A percentile compares a stretch with the other conserved stretches of the same genome.
Conservation (phyloP, 441 rosid species). For the Jatropha podagrica region DNA sequence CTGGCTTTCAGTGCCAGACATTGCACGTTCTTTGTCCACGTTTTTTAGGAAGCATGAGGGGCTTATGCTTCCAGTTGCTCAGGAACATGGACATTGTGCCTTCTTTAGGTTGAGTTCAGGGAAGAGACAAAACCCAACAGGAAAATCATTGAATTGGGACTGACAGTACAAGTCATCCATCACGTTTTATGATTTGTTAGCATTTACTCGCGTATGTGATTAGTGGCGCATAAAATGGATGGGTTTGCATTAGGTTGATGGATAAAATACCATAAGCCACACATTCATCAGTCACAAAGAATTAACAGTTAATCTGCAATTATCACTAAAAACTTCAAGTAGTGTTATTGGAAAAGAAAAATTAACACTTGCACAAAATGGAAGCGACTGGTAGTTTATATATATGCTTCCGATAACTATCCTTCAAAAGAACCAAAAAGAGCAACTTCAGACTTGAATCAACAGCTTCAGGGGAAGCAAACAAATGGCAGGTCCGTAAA, state of each 20-base stretch:
- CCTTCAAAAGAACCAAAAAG: neutral
- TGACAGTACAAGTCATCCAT: neutral
- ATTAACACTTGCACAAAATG: neutral
- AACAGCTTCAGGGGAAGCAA: neutral
- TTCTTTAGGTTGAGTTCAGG: neutral
- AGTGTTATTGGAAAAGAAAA: neutral
- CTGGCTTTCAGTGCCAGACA: conserved; percentile 9
- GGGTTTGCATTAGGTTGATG: too few relatives aligned
- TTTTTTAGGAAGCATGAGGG: neutral
- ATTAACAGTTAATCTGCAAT: neutral
- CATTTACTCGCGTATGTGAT: neutral
- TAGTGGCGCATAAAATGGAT: too few relatives aligned
- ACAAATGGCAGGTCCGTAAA: neutral
- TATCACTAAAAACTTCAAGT: neutral
- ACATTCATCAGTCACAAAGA: neutral
- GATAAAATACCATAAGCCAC: too few relatives aligned
- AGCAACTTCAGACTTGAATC: neutral
- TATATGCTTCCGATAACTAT: neutral
- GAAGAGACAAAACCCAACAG: conserved; percentile 2
- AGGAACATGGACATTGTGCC: conserved; percentile 17
- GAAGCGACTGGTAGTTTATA: neutral
- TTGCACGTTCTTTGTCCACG: neutral
- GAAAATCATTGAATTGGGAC: conserved; percentile 8
- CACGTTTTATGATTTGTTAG: neutral
- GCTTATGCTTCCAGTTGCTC: conserved; percentile 1